These are phyloP conservation scores for Didymosphaeria variabile DNA, from an alignment of 2,329 filamentous ascomycete species.

Conservation along the genomic window DNA sequence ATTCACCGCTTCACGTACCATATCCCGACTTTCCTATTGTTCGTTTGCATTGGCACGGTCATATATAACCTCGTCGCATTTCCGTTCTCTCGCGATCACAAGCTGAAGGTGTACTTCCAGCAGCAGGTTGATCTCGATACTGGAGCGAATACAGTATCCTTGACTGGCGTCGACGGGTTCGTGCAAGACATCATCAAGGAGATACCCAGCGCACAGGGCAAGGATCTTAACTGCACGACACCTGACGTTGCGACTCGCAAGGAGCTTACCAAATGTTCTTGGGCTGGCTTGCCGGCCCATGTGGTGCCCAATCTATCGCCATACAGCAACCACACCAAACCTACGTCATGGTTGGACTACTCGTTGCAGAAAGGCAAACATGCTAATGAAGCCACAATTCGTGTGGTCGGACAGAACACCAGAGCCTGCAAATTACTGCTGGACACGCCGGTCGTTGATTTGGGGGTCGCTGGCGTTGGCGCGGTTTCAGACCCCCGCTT, in stretches of 20 bases:
- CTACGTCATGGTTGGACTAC: constrained; percentile 68
- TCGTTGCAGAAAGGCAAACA: constrained; percentile 62
- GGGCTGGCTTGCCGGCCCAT: constrained; percentile 72
- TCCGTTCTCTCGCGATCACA: constrained; percentile 81
- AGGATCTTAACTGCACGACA: constrained; percentile 55
- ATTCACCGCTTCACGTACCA: constrained; percentile 87
- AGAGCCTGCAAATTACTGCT: constrained; percentile 80
- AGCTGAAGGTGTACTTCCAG: constrained; percentile 87
- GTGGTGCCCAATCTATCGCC: constrained; percentile 60
- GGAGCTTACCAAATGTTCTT: constrained; percentile 73
- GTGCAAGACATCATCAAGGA: constrained; percentile 67
- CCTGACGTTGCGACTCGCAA: constrained; percentile 53
- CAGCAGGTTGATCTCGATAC: constrained; percentile 80
- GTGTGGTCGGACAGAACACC: constrained; percentile 76
- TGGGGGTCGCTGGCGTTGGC: constrained; percentile 70
- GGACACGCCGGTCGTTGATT: constrained; percentile 70
- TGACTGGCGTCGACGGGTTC: constrained; percentile 48
- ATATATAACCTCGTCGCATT: constrained; percentile 89
- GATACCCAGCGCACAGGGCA: constrained; percentile 75
- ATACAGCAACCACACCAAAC: constrained; percentile 37
- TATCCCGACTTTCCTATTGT: constrained; percentile 77
- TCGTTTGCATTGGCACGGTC: constrained; percentile 77
- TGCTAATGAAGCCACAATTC: constrained; percentile 67
- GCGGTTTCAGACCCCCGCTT: constrained; percentile 71
- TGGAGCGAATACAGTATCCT: constrained; percentile 72